Percentiles rank a stretch among this genome's conserved stretches.
These are phyloP conservation scores for Rhododendron ferrugineum DNA, from an alignment of 148 eudicot genomes.

Conservation along the genomic window DNA sequence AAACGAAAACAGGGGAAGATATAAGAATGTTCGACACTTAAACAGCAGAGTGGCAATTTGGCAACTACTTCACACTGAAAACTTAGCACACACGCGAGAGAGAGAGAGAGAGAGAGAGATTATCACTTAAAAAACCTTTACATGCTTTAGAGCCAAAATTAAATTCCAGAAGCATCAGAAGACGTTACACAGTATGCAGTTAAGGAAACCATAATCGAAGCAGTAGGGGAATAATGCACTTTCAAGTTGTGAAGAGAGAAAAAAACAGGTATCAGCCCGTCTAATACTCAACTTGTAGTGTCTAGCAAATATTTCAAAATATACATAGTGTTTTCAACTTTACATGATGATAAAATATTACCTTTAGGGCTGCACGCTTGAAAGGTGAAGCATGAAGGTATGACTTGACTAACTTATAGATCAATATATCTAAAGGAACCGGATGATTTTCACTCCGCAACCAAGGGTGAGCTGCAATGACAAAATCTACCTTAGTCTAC, in stretches of 20 bases:
- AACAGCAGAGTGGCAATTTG: background rate
- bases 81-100: background rate
- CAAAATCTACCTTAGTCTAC: constrained; percentile 6
- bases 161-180: background rate
- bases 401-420: constrained; percentile 40
- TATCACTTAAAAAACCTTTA: background rate
- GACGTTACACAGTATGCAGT: background rate
- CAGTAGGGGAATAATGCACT: too few species aligned
- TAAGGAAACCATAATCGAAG: background rate
- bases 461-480: constrained; percentile 43
- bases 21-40: background rate
- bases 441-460: constrained; percentile 37
- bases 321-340: background rate
- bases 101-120: background rate
- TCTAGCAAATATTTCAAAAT: background rate
- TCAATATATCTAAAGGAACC: constrained; percentile 37
- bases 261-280: background rate
- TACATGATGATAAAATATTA: constrained; percentile 5
- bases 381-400: constrained; percentile 42
- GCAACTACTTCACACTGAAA: background rate
- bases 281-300: background rate
- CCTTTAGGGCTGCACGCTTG: constrained; percentile 46
- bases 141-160: background rate
- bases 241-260: background rate
- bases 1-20: background rate